Percentiles rank a stretch among this genome's conserved stretches.
phyloP scores from a whole-genome alignment of 805 yeast genomes.

The Metschnikowia picachoensis region DNA sequence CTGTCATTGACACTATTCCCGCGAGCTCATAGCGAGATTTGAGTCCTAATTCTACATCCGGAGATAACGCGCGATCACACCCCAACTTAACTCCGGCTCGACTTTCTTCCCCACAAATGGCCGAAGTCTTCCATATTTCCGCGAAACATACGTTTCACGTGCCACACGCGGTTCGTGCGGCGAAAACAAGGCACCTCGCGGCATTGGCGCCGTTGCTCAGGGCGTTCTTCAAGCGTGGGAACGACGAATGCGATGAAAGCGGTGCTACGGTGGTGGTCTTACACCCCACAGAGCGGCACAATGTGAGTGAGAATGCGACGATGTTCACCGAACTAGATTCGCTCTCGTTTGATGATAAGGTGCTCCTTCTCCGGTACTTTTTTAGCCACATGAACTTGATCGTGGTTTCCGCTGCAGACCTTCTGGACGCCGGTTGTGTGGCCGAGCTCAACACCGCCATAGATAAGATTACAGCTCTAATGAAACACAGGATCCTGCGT shows the following conservation, averaged over 20 bases:
- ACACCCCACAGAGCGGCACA: conserved; percentile 10
- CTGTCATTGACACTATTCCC: too few relatives aligned
- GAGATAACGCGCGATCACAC: too few relatives aligned
- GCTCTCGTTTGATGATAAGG: conserved; percentile 26
- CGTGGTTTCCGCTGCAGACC: conserved; percentile 16
- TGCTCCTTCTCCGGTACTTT: conserved; percentile 31
- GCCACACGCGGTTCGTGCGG: conserved; percentile 12
- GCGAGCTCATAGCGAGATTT: too few relatives aligned
- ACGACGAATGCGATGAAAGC: conserved; percentile 31
- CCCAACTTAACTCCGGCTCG: neutral
- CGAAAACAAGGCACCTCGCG: conserved; percentile 18
- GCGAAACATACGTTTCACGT: conserved; percentile 9
- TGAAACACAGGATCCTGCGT: conserved; percentile 32
- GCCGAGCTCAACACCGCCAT: conserved; percentile 21
- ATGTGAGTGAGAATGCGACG: neutral
- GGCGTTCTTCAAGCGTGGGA: conserved; percentile 28
- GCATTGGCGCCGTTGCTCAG: conserved; percentile 15
- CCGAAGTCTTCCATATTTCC: conserved; percentile 19
- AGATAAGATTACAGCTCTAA: conserved; percentile 21
- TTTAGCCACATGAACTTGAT: conserved; percentile 37
- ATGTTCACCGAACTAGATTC: conserved; percentile 20
- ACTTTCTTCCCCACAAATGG: conserved; percentile 10
- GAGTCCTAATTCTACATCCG: too few relatives aligned
- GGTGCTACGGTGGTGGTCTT: conserved; percentile 30
- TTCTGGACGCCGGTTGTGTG: conserved; percentile 9